Conservation (phyloP, 2,329 filamentous ascomycete genomes). For the Arthrobotrys conoides region DNA sequence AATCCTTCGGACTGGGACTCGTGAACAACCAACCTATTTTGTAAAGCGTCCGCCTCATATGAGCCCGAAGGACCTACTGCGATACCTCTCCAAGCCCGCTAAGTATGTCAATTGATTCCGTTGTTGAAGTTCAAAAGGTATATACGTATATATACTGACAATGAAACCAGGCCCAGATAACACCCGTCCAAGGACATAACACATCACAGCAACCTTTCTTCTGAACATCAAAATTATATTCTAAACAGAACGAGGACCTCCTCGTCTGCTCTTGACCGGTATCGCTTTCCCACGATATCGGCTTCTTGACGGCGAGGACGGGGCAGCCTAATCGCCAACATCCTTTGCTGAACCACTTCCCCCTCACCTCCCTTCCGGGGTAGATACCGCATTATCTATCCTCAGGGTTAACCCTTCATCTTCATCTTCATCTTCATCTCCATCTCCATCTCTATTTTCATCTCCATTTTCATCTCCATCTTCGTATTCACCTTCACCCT, state of each 20-base stretch:
- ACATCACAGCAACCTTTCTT: conserved; percentile 51
- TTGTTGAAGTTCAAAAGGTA: neutral
- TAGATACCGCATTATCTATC: conserved; percentile 63
- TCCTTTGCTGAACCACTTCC: conserved; percentile 94
- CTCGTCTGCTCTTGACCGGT: conserved; percentile 86
- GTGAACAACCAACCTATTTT: conserved; percentile 34
- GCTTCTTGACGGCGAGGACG: conserved; percentile 74
- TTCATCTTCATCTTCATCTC: neutral
- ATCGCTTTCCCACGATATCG: conserved; percentile 80
- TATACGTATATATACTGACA: conserved; percentile 37
- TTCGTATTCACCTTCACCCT: neutral
- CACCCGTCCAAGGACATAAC: conserved; percentile 65
- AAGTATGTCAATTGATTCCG: conserved; percentile 75
- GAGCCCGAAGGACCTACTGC: conserved; percentile 90
- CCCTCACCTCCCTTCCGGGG: conserved; percentile 71
- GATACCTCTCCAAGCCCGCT: conserved; percentile 93
- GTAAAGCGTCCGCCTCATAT: conserved; percentile 75
- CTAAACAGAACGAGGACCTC: conserved; percentile 66
- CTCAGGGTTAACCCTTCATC: conserved; percentile 24
- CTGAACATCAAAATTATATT: conserved; percentile 72
- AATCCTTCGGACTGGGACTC: conserved; percentile 55
- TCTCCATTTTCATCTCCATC: neutral
- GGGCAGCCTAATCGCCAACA: conserved; percentile 76
- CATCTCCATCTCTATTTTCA: neutral
- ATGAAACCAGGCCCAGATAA: conserved; percentile 75